These are phyloP conservation scores for Cercospora sojina DNA, from an alignment of 2,329 filamentous ascomycete species.

Conservation along the genomic window DNA sequence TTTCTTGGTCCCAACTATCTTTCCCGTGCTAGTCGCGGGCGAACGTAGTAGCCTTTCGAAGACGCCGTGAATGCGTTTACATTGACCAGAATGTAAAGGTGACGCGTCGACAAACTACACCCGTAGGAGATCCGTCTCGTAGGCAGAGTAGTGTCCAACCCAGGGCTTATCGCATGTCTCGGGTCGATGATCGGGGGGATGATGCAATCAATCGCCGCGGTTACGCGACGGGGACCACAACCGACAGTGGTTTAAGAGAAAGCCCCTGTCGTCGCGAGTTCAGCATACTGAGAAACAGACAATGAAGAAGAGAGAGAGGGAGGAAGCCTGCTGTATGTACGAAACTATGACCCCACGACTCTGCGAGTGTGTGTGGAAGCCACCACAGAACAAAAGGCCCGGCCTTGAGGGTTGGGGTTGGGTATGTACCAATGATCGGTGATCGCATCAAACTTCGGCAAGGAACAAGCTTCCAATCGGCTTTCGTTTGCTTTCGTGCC, in stretches of 20 bases:
- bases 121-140: neutral
- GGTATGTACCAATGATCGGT: slow-evolving; percentile 1
- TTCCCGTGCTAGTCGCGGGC: neutral
- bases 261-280: neutral
- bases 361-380: neutral
- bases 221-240: neutral
- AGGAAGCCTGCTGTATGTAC: neutral
- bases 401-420: slow-evolving; percentile 1
- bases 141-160: neutral
- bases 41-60: neutral
- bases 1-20: neutral
- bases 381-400: slow-evolving; percentile 1
- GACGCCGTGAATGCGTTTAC: neutral
- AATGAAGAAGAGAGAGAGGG: neutral
- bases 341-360: slow-evolving; percentile 6
- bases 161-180: slow-evolving; percentile 4
- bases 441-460: slow-evolving; percentile 5
- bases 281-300: neutral
- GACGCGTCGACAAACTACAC: neutral
- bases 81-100: neutral
- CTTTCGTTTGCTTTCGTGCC: neutral
- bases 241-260: neutral
- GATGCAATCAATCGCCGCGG: slow-evolving; percentile 3
- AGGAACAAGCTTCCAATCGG: neutral
- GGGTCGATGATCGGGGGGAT: neutral